Evolutionary conservation across 805 yeast species (phyloP), one percentile per base, ranked within the genome.

Genomic region (Suhomyces prunicola): DNA sequence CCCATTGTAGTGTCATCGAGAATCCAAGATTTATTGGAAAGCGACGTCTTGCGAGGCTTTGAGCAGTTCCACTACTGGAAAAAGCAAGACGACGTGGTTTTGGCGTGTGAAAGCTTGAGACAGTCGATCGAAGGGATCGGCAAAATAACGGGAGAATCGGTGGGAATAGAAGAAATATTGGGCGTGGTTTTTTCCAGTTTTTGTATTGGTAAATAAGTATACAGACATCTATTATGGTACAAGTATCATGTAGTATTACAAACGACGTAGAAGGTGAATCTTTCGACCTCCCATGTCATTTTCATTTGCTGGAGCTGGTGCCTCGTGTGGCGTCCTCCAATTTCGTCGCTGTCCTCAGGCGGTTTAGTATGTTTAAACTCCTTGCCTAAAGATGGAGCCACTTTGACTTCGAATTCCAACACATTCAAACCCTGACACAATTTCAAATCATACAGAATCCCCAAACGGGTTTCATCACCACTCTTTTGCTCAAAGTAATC

Each of bases 101-200:
- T 90, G 39, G 96, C 96, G 0, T 74, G 89, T 0, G 97, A 93
- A 54, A 85, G 87, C 51, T 73, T 94, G 40, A 79, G 80, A 47
- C 79, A 79, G 48, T 84, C 97, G 0, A 84, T 87, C 17, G 90
- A 87, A 12, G 97, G 97, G 0, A 87, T 94, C 39, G 97, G 97
- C 0, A 88, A 86, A 62, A 88, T 94, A 24, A 92, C 97, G 0
- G 99, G 98, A 1, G 88, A 88, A 40, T 81, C 90, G 0, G 83
- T 93, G 12, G 96, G 96, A 0, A 79, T 92, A 0, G 97, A 94
- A 60, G 98, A 94, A 63, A 84, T 94, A 0, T 73, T 94, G 5
- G 97, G 94, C 0, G 93, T 89, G 1, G 94, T 94, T 0, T 94
- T 94, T 64, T 85, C 96, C 2, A 87, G 84, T 56, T 94, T 94